A percentile compares a stretch with the other conserved stretches of the same genome.
phyloP scores from a whole-genome alignment of 352 stramenopile genomes.

The Pythium plurisporium region DNA sequence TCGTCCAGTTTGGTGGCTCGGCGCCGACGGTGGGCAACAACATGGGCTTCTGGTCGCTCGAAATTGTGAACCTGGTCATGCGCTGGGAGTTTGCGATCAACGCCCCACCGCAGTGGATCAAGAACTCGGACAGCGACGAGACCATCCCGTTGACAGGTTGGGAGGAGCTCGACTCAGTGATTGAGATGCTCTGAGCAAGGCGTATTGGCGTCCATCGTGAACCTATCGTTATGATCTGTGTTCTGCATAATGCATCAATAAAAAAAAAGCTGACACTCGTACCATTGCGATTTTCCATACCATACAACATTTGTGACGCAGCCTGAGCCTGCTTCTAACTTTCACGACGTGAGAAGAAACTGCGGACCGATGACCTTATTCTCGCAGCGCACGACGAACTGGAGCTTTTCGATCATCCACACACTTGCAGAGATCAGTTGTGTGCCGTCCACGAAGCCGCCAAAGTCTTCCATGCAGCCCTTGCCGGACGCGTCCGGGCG shows the following conservation, averaged over 20 bases:
- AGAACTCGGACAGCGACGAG: not conserved
- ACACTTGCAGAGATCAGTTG: slow-evolving; percentile 46
- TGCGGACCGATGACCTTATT: slow-evolving; percentile 38
- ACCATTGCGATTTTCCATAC: no score
- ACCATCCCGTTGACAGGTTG: no score
- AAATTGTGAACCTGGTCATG: slow-evolving; percentile 35
- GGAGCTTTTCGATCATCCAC: slow-evolving; percentile 72
- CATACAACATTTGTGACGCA: no score
- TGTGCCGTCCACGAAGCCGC: slow-evolving; percentile 54
- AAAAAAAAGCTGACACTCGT: no score
- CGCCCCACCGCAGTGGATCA: slow-evolving; percentile 19
- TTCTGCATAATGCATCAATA: no score
- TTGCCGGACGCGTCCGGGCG: slow-evolving; percentile 34
- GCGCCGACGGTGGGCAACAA: slow-evolving; percentile 34
- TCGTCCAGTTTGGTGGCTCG: slow-evolving; percentile 30
- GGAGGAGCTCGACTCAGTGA: no score
- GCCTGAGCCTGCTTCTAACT: no score
- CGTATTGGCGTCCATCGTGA: no score
- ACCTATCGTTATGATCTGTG: no score
- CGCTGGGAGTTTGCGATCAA: slow-evolving; percentile 37
- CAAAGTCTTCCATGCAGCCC: slow-evolving; percentile 54
- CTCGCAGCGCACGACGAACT: slow-evolving; percentile 62
- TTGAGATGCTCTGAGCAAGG: no score
- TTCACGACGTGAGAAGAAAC: slow-evolving; percentile 26
- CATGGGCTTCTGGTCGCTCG: slow-evolving; percentile 37